Base-by-base conservation (phyloP, 2,329 filamentous ascomycete genomes). In the Botrytis byssoidea region DNA sequence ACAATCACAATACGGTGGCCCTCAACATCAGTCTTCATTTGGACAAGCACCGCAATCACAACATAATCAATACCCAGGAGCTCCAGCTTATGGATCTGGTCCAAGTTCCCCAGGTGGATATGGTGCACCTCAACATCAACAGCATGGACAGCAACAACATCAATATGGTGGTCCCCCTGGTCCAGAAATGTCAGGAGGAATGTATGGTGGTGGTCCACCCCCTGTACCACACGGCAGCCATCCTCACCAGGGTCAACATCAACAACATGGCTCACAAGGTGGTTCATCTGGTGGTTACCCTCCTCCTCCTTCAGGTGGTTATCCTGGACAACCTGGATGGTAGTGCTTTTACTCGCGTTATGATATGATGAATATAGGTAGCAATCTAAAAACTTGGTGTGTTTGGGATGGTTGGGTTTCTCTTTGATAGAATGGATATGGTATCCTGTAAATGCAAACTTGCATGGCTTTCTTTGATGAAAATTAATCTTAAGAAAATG, bases 1-100 rank as follows among this genome's bases (percentile, higher is more conserved):
- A 60, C 77, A 77, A 51, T 72, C 78, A 60, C 74, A 76, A 6
- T 80, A 79, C 64, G 79, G 79, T 57, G 78, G 76, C 29, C 67
- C 75, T 59, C 75, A 78, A 66, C 77, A 79, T 63, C 78, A 79
- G 68, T 66, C 74, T 63, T 71, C 77, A 37, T 78, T 76, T 40
- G 76, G 76, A 65, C 60, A 70, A 35, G 67, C 57, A 60, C 60
- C 66, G 5, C 72, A 68, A 32, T 75, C 73, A 57, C 77, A 74
- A 64, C 70, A 75, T 18, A 73, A 76, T 42, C 76, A 77, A 57
- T 75, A 75, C 67, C 72, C 74, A 16, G 74, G 75, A 51, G 73
- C 76, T 74, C 73, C 73, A 68, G 66, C 61, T 55, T 75, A 77
- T 68, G 71, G 69, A 8, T 57, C 66, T n/a, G 71, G 64, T 44